These are phyloP conservation scores for Rhododendron molle DNA, from an alignment of 148 eudicot genomes.

Conservation along the genomic window DNA sequence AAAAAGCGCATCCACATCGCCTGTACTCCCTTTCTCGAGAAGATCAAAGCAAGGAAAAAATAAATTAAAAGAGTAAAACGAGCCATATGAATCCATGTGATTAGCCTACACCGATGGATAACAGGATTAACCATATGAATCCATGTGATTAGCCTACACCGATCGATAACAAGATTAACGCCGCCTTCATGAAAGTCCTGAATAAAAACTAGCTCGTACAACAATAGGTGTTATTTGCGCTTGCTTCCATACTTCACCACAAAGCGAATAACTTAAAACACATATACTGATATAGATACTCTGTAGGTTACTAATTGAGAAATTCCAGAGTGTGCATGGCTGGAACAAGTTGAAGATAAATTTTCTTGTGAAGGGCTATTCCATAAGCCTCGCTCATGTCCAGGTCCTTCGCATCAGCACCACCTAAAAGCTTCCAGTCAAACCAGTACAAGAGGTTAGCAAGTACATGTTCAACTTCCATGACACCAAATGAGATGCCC, in stretches of 20 bases:
- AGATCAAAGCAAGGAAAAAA: too few relatives aligned
- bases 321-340: not conserved
- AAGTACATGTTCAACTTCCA: not conserved
- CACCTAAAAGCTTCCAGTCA: not conserved
- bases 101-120: not conserved
- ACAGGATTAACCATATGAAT: not conserved
- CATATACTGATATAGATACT: not conserved
- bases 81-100: not conserved
- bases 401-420: not conserved
- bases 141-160: not conserved
- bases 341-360: constrained; percentile 4
- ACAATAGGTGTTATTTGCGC: not conserved
- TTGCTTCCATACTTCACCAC: not conserved
- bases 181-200: too few relatives aligned
- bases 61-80: too few relatives aligned
- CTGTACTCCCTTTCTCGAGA: not conserved
- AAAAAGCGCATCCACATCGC: not conserved
- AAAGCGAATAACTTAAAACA: not conserved
- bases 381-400: constrained; percentile 7
- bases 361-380: constrained; percentile 4
- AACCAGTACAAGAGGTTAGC: constrained; percentile 12
- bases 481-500: constrained; percentile 21
- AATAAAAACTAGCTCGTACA: not conserved
- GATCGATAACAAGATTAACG: too few relatives aligned
- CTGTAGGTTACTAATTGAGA: not conserved